Evolutionary conservation across 495 filamentous ascomycete species (phyloP).

Genomic region (Penicillium longicatenatum): DNA sequence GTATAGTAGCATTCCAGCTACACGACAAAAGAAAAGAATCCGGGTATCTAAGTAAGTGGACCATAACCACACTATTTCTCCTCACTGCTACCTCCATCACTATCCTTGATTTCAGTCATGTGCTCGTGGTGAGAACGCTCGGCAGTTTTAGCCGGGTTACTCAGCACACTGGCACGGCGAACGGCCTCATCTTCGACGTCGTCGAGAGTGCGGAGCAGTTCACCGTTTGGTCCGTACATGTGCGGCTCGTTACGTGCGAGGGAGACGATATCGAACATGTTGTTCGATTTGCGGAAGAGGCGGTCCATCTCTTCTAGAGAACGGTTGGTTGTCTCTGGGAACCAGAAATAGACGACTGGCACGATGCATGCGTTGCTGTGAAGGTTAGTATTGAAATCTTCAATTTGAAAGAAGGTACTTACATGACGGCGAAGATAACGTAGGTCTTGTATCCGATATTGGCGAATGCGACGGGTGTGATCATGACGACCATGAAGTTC

Average conservation of each 20-base stretch:
- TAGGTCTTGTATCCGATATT: slow-evolving; percentile 67
- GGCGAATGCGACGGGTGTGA: slow-evolving; percentile 63
- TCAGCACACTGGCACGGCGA: slow-evolving; percentile 34
- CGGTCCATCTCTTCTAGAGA: slow-evolving; percentile 76
- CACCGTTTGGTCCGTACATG: slow-evolving; percentile 71
- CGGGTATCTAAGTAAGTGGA: neutral
- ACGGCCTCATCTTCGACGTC: slow-evolving; percentile 42
- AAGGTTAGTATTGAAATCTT: slow-evolving; percentile 15
- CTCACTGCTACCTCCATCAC: slow-evolving; percentile 33
- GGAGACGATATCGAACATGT: slow-evolving; percentile 58
- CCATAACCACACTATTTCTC: slow-evolving; percentile 20
- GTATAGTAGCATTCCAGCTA: neutral
- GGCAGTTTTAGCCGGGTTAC: slow-evolving; percentile 17
- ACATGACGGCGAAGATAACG: slow-evolving; percentile 68
- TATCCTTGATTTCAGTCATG: slow-evolving; percentile 25
- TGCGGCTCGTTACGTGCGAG: slow-evolving; percentile 61
- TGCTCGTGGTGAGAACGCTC: slow-evolving; percentile 26
- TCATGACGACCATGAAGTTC: slow-evolving; percentile 66
- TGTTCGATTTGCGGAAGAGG: slow-evolving; percentile 68
- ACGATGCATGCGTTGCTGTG: slow-evolving; percentile 67
- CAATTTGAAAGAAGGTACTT: neutral
- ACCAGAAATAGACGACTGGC: slow-evolving; percentile 72
- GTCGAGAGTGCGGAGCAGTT: slow-evolving; percentile 49
- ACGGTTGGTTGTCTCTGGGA: slow-evolving; percentile 72
- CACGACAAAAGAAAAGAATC: neutral